A percentile compares a stretch with the other conserved stretches of the same genome.
Evolutionary conservation across 1,139 yeast genomes (phyloP).

Genomic region (Diutina siamensis): DNA sequence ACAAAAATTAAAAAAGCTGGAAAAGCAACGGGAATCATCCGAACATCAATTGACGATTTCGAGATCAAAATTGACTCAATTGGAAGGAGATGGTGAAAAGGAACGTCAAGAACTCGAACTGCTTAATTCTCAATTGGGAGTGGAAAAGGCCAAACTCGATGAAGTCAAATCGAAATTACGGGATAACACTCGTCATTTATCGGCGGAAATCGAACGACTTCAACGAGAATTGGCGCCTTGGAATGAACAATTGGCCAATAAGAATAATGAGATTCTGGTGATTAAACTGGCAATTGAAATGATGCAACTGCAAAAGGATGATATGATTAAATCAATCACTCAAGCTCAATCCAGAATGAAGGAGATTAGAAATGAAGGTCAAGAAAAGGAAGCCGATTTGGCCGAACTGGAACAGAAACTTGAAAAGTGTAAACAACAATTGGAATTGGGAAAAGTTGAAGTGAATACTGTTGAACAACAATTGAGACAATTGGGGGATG

Average conservation of each 20-base stretch:
- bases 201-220: constrained; percentile 48
- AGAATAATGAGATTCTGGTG: constrained; percentile 55
- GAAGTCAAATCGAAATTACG: constrained; percentile 56
- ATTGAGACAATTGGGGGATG: constrained; percentile 41
- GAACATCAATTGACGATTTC: constrained; percentile 29
- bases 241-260: constrained; percentile 56
- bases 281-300: constrained; percentile 57
- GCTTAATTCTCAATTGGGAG: constrained; percentile 33
- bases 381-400: constrained; percentile 37
- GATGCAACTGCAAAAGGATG: constrained; percentile 36
- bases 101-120: constrained; percentile 30
- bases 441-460: constrained; percentile 47
- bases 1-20: constrained; percentile 49
- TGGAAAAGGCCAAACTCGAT: constrained; percentile 47
- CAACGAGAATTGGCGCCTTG: constrained; percentile 76
- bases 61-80: constrained; percentile 32
- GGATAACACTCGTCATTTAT: constrained; percentile 57
- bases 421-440: constrained; percentile 39
- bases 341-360: constrained; percentile 36
- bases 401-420: constrained; percentile 32
- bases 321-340: constrained; percentile 34
- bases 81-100: constrained; percentile 31
- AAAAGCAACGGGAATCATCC: constrained; percentile 34
- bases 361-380: constrained; percentile 40
- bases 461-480: constrained; percentile 36